Percentiles rank a stretch among this genome's conserved stretches.
phyloP scores from a whole-genome alignment of 2,329 filamentous ascomycete genomes.

The Rutstroemia sp. region DNA sequence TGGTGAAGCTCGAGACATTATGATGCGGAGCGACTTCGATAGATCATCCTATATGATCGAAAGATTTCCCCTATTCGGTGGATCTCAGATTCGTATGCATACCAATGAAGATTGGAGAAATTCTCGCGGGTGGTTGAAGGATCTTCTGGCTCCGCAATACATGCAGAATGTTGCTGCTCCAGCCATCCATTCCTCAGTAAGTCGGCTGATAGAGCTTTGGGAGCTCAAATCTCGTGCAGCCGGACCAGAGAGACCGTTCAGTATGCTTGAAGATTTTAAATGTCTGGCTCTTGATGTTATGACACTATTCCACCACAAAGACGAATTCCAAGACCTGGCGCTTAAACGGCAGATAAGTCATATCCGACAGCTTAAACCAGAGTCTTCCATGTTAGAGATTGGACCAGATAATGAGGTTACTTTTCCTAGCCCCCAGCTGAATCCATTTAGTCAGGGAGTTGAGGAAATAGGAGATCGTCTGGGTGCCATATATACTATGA shows the following conservation, averaged over 20 bases:
- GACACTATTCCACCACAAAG: neutral
- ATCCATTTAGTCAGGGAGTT: neutral
- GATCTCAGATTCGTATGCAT: neutral
- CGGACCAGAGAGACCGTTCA: neutral
- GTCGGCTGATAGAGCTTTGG: neutral
- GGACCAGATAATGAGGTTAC: neutral
- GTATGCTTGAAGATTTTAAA: neutral
- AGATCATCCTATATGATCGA: neutral
- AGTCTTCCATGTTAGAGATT: neutral
- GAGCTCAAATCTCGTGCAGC: neutral
- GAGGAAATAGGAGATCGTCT: neutral
- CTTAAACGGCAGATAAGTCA: neutral
- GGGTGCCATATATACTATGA: neutral
- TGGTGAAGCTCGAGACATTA: neutral
- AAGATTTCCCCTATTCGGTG: neutral
- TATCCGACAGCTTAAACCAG: neutral
- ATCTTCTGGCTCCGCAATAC: neutral
- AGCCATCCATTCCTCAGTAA: neutral
- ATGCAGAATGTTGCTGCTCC: neutral
- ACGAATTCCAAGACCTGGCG: neutral
- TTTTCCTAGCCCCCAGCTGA: neutral
- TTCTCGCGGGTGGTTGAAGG: neutral
- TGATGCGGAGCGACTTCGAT: neutral
- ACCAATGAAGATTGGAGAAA: neutral
- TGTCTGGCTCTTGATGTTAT: neutral